Evolutionary conservation across 495 filamentous ascomycete genomes (phyloP).

Genomic region (Pyrenopolyporus hunteri): DNA sequence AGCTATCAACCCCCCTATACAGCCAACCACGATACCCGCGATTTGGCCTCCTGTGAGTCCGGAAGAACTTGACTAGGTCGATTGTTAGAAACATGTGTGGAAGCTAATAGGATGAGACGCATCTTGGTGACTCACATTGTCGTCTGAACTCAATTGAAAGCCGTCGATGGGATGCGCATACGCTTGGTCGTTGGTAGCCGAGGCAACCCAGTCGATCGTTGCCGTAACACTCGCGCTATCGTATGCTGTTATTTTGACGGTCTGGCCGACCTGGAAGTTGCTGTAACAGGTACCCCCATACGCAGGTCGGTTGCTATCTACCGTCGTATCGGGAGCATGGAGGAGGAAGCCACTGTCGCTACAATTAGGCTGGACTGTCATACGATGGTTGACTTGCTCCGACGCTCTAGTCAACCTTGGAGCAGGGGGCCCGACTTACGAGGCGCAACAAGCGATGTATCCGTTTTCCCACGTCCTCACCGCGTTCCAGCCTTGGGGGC

Average conservation of each 20-base stretch:
- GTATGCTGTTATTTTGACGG: conserved; percentile 23
- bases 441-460: conserved; percentile 37
- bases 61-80: background rate
- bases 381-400: background rate
- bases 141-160: conserved; percentile 1
- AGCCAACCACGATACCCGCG: conserved; percentile 25
- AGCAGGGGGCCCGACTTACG: conserved; percentile 18
- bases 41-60: conserved; percentile 22
- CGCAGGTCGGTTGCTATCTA: conserved; percentile 28
- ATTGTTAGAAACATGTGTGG: background rate
- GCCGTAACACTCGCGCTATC: conserved; percentile 24
- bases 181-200: conserved; percentile 25
- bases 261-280: conserved; percentile 18
- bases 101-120: background rate
- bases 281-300: conserved; percentile 36
- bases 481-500: conserved; percentile 23
- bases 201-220: conserved; percentile 16
- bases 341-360: conserved; percentile 25
- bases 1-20: background rate
- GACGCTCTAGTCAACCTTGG: background rate
- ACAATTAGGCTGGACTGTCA: conserved; percentile 10
- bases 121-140: conserved; percentile 8
- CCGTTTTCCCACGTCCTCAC: conserved; percentile 22
- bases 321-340: conserved; percentile 10
- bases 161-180: conserved; percentile 35